Evolutionary conservation across 2,329 filamentous ascomycete genomes (phyloP).

Genomic region (Hypoxylon sp.): DNA sequence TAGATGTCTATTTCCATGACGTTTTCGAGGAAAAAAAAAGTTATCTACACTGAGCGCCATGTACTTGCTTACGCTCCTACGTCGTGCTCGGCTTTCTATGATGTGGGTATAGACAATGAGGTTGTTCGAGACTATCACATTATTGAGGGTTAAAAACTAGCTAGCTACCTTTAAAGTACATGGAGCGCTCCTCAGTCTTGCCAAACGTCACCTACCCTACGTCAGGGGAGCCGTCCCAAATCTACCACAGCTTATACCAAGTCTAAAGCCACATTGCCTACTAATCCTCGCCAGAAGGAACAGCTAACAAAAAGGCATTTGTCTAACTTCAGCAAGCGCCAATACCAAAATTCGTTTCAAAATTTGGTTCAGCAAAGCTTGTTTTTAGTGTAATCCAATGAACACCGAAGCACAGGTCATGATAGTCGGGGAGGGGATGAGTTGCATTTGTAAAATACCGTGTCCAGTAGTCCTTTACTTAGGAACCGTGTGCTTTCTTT

Average conservation of each 20-base stretch:
- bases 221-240: constrained; percentile 36
- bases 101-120: too few species aligned
- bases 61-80: too few species aligned
- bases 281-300: constrained; percentile 34
- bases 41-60: too few species aligned
- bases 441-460: constrained; percentile 15
- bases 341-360: constrained; percentile 42
- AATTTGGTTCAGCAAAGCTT: constrained; percentile 36
- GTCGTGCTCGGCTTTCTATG: too few species aligned
- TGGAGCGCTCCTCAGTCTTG: constrained; percentile 32
- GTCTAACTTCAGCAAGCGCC: constrained; percentile 26
- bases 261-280: constrained; percentile 37
- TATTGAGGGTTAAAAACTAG: constrained; percentile 14
- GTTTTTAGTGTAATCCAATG: constrained; percentile 42
- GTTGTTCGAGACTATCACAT: constrained; percentile 28
- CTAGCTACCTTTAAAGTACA: constrained; percentile 35
- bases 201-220: constrained; percentile 44
- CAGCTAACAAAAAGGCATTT: constrained; percentile 35
- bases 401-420: constrained; percentile 33
- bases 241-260: constrained; percentile 44
- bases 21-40: too few species aligned
- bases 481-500: constrained; percentile 29
- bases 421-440: constrained; percentile 20
- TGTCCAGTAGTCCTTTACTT: constrained; percentile 1
- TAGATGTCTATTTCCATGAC: too few species aligned